These are phyloP conservation scores for Debaryomyces hansenii DNA, from an alignment of 805 yeast genomes.

Conservation along the genomic window DNA sequence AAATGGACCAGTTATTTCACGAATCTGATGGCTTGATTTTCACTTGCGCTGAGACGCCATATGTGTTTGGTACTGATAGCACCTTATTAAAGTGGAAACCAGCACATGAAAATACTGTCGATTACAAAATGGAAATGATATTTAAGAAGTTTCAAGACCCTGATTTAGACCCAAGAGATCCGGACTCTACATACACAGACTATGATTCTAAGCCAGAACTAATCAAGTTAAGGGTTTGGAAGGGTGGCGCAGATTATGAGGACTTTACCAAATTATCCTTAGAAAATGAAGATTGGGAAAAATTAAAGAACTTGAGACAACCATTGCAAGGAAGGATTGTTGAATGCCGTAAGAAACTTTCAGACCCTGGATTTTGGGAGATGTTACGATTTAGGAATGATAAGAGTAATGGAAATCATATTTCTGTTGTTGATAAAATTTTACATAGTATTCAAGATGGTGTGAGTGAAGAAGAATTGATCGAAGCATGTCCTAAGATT, in stretches of 20 bases:
- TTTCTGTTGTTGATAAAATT: slow-evolving; percentile 77
- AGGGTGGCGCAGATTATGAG: slow-evolving; percentile 62
- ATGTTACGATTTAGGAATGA: slow-evolving; percentile 91
- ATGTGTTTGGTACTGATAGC: slow-evolving; percentile 84
- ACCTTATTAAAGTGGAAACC: slow-evolving; percentile 96
- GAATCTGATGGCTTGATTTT: slow-evolving; percentile 92
- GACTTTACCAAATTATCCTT: slow-evolving; percentile 66
- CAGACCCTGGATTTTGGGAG: slow-evolving; percentile 68
- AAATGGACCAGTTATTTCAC: slow-evolving; percentile 73
- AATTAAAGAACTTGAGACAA: slow-evolving; percentile 64
- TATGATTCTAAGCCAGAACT: slow-evolving; percentile 75
- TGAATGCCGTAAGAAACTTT: slow-evolving; percentile 72
- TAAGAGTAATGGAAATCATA: slow-evolving; percentile 83
- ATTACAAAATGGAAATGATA: slow-evolving; percentile 68
- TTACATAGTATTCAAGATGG: slow-evolving; percentile 83
- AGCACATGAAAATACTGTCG: slow-evolving; percentile 90
- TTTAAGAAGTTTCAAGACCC: slow-evolving; percentile 62
- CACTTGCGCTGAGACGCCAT: slow-evolving; percentile 88
- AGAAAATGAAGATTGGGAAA: slow-evolving; percentile 77
- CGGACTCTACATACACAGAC: slow-evolving; percentile 70
- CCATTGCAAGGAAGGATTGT: slow-evolving; percentile 88
- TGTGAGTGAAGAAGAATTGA: slow-evolving; percentile 75
- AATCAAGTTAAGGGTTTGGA: slow-evolving; percentile 73
- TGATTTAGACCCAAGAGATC: slow-evolving; percentile 64
- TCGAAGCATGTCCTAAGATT: slow-evolving; percentile 56